These are phyloP conservation scores for Sphaerulina musiva DNA, from an alignment of 2,329 filamentous ascomycete species.

Conservation along the genomic window DNA sequence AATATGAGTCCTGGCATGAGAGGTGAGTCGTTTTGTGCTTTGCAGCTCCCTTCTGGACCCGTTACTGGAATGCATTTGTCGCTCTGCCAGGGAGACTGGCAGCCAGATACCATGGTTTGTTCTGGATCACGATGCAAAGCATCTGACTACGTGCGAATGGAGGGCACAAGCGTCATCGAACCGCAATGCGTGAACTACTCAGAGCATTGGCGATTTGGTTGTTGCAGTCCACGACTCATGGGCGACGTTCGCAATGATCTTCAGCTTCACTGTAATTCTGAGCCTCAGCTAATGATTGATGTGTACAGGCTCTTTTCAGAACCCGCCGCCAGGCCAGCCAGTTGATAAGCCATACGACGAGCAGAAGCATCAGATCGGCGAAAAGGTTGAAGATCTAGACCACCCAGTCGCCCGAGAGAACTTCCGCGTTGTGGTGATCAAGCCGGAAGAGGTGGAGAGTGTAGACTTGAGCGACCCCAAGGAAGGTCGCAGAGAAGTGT, in stretches of 20 bases:
- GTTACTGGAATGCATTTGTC: too few species aligned
- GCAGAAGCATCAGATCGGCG: conserved; percentile 45
- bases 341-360: conserved; percentile 42
- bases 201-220: conserved; percentile 5
- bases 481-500: conserved; percentile 58
- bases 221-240: conserved; percentile 9
- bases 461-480: conserved; percentile 64
- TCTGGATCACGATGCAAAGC: background rate
- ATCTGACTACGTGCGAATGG: background rate
- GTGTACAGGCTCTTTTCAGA: conserved; percentile 55
- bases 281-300: conserved; percentile 1
- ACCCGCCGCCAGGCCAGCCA: conserved; percentile 46
- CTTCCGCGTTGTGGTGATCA: conserved; percentile 82
- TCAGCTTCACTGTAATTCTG: background rate
- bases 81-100: too few species aligned
- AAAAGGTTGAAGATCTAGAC: conserved; percentile 63
- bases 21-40: conserved; percentile 39
- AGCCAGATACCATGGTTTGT: background rate
- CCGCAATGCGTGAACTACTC: background rate
- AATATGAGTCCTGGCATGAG: conserved; percentile 78
- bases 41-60: background rate
- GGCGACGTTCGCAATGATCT: background rate
- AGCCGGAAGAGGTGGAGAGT: conserved; percentile 69
- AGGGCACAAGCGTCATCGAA: conserved; percentile 1
- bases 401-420: conserved; percentile 66